phyloP scores from a whole-genome alignment of 306 rosid species.

The Morella rubra region DNA sequence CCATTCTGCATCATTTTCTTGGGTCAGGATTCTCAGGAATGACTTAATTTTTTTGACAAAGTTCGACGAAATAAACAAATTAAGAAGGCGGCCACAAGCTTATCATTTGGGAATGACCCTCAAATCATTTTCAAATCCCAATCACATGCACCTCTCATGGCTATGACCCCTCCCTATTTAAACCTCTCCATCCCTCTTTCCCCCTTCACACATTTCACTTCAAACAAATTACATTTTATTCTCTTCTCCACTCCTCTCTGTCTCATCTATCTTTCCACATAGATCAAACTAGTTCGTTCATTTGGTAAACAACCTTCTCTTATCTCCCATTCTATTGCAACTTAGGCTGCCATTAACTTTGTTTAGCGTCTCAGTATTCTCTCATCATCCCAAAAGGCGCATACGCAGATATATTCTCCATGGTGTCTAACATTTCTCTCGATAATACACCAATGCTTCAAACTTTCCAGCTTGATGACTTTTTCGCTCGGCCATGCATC shows the following conservation, averaged over 20 bases:
- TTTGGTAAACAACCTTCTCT: neutral
- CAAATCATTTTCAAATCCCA: slow-evolving; percentile 40
- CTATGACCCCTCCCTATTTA: slow-evolving; percentile 43
- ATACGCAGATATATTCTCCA: neutral
- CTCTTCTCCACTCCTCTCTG: slow-evolving; percentile 7
- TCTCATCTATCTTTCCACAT: neutral
- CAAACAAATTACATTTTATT: slow-evolving; percentile 32
- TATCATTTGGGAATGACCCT: slow-evolving; percentile 25
- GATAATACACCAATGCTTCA: slow-evolving; percentile 47
- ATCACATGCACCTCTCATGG: slow-evolving; percentile 49
- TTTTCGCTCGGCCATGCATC: slow-evolving; percentile 50
- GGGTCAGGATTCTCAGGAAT: neutral
- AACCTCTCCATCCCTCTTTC: slow-evolving; percentile 36
- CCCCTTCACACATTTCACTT: slow-evolving; percentile 44
- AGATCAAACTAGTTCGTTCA: slow-evolving; percentile 3
- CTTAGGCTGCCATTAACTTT: neutral
- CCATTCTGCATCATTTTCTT: neutral
- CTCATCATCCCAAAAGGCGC: neutral
- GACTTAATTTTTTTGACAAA: neutral
- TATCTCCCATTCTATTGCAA: neutral
- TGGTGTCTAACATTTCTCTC: slow-evolving; percentile 36
- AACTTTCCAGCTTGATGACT: slow-evolving; percentile 37
- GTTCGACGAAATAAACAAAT: neutral
- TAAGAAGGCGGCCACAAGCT: slow-evolving; percentile 21
- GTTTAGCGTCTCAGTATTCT: neutral